Evolutionary conservation across 129 eudicot genomes (phyloP).

Genomic region (Heracleum sosnowskyi): DNA sequence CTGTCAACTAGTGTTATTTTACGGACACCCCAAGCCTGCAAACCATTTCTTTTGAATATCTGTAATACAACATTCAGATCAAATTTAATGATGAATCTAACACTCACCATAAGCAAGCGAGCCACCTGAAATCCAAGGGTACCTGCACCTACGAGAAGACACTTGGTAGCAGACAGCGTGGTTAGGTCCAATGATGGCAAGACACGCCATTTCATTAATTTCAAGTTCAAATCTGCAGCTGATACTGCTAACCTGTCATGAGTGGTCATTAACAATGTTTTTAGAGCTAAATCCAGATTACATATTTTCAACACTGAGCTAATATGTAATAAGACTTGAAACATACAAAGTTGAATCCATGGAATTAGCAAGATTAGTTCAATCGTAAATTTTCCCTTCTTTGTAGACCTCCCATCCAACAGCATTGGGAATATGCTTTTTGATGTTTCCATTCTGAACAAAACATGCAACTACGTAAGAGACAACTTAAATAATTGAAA

Average conservation of each 20-base stretch:
- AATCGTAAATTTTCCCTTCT: constrained; percentile 36
- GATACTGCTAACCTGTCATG: constrained; percentile 65
- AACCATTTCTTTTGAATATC: not conserved
- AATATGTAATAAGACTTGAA: constrained; percentile 9
- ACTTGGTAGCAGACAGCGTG: constrained; percentile 51
- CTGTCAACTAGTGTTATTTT: constrained; percentile 80
- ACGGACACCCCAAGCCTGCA: constrained; percentile 92
- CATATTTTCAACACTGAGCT: not conserved
- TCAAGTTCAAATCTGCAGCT: constrained; percentile 91
- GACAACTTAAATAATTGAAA: not conserved
- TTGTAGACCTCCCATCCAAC: constrained; percentile 67
- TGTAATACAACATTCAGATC: not conserved
- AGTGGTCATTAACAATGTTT: not conserved
- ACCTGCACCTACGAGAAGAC: constrained; percentile 92
- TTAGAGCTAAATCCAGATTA: constrained; percentile 2
- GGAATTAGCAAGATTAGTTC: constrained; percentile 64
- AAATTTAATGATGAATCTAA: not conserved
- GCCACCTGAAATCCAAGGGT: constrained; percentile 99
- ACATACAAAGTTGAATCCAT: constrained; percentile 86
- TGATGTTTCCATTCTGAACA: constrained; percentile 48
- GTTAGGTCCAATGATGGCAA: constrained; percentile 67
- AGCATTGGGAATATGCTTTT: constrained; percentile 47
- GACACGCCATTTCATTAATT: constrained; percentile 88
- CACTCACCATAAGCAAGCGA: constrained; percentile 89
- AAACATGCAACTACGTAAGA: not conserved